phyloP scores from a whole-genome alignment of 306 rosid species.

The Quercus suber region DNA sequence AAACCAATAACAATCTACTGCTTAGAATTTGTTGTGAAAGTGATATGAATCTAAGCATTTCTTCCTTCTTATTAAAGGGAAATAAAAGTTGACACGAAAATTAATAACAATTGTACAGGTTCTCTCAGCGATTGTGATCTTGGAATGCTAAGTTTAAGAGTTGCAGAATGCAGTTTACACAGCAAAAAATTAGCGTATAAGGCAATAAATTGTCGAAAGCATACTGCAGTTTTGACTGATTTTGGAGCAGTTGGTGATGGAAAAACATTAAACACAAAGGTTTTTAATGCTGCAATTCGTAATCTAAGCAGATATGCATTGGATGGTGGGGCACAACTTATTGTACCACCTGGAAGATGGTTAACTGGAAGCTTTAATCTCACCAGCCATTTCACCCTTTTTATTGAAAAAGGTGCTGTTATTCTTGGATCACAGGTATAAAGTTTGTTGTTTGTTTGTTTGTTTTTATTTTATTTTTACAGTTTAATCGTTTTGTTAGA shows the following conservation, averaged over 20 bases:
- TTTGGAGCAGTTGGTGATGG: slow-evolving; percentile 95
- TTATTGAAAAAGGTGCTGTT: slow-evolving; percentile 69
- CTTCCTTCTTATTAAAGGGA: neutral
- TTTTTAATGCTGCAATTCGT: slow-evolving; percentile 61
- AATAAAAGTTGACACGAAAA: neutral
- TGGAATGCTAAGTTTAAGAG: slow-evolving; percentile 16
- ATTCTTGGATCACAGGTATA: slow-evolving; percentile 81
- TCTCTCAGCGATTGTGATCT: neutral
- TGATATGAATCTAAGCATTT: too few species aligned
- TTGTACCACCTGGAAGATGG: slow-evolving; percentile 90
- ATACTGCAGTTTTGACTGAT: slow-evolving; percentile 57
- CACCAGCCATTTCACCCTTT: slow-evolving; percentile 84
- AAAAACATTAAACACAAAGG: slow-evolving; percentile 55
- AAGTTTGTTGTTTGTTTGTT: too few species aligned
- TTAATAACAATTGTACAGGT: neutral
- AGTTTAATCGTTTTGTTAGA: too few species aligned
- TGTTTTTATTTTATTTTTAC: neutral
- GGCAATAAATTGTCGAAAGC: slow-evolving; percentile 55
- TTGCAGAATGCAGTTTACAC: slow-evolving; percentile 27
- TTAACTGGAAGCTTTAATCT: slow-evolving; percentile 89
- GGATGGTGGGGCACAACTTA: slow-evolving; percentile 71
- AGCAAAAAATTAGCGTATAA: slow-evolving; percentile 14
- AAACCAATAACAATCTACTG: rapidly evolving
- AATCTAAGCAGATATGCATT: slow-evolving; percentile 40
- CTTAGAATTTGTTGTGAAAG: too few species aligned